Evolutionary conservation across 2,329 filamentous ascomycete species (phyloP).

Genomic region (Penicillium sp.): DNA sequence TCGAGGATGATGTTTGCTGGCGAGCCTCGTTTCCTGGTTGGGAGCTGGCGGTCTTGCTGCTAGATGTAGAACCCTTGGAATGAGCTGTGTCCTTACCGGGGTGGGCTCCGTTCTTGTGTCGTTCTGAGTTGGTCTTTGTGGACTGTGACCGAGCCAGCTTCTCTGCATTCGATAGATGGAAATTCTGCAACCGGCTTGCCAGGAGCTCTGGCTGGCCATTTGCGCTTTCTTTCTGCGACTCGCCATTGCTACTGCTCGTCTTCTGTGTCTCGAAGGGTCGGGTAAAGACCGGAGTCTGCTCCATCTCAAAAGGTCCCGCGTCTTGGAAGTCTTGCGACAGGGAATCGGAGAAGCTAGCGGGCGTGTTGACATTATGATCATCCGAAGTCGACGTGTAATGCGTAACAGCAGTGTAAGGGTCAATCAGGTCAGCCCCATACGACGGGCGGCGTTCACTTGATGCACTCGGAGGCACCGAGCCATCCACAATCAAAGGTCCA

Average conservation of each 20-base stretch:
- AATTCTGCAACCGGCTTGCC: conserved; percentile 38
- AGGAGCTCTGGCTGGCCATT: conserved; percentile 34
- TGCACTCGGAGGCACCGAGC: conserved; percentile 37
- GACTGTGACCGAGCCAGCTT: conserved; percentile 26
- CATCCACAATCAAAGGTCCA: conserved; percentile 49
- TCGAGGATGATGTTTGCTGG: conserved; percentile 30
- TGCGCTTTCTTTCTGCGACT: conserved; percentile 19
- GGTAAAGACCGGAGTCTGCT: conserved; percentile 28
- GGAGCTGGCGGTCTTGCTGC: conserved; percentile 27
- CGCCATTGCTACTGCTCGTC: conserved; percentile 11
- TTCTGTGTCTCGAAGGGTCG: conserved; percentile 27
- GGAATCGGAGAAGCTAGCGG: conserved; percentile 39
- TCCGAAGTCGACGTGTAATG: conserved; percentile 45
- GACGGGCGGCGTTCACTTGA: conserved; percentile 35
- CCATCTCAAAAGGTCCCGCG: conserved; percentile 36
- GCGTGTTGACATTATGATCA: conserved; percentile 37
- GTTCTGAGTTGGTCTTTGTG: conserved; percentile 26
- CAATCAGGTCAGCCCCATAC: conserved; percentile 34
- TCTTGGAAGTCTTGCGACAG: conserved; percentile 41
- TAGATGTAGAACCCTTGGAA: conserved; percentile 24
- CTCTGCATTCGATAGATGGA: conserved; percentile 38
- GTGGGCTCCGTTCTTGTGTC: conserved; percentile 20
- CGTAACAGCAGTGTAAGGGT: conserved; percentile 36
- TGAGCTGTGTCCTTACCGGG: conserved; percentile 34
- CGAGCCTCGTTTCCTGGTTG: conserved; percentile 31